Conservation (phyloP, 176 grass and related monocot species). For the Raddia distichophylla region DNA sequence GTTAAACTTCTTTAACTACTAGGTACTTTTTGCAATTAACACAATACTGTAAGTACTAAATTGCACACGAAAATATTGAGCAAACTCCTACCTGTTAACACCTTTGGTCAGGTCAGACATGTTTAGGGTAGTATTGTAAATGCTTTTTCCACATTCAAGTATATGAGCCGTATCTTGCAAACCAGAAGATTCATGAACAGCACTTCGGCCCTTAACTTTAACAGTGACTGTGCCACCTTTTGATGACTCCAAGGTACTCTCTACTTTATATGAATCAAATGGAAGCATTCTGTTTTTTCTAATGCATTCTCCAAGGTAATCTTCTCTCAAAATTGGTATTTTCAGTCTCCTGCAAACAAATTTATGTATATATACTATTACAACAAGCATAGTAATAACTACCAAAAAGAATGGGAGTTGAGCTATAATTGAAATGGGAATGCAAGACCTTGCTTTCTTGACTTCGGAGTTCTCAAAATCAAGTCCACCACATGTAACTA, state of each 20-base stretch:
- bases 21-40: constrained; percentile 11
- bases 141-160: constrained; percentile 87
- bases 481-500: constrained; percentile 71
- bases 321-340: constrained; percentile 76
- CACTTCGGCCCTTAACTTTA: constrained; percentile 96
- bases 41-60: background rate
- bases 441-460: constrained; percentile 82
- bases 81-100: constrained; percentile 76
- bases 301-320: constrained; percentile 76
- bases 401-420: constrained; percentile 29
- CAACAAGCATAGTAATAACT: background rate
- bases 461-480: constrained; percentile 71
- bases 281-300: constrained; percentile 71
- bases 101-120: constrained; percentile 94
- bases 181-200: constrained; percentile 93
- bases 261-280: constrained; percentile 83
- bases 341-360: constrained; percentile 83
- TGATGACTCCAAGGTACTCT: constrained; percentile 54
- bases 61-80: constrained; percentile 18
- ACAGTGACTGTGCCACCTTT: constrained; percentile 77
- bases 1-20: background rate
- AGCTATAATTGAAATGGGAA: constrained; percentile 34
- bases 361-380: constrained; percentile 26
- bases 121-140: constrained; percentile 95
- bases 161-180: constrained; percentile 94